A percentile compares a stretch with the other conserved stretches of the same genome.
phyloP scores from a whole-genome alignment of 306 rosid genomes.

The Quillaja saponaria region DNA sequence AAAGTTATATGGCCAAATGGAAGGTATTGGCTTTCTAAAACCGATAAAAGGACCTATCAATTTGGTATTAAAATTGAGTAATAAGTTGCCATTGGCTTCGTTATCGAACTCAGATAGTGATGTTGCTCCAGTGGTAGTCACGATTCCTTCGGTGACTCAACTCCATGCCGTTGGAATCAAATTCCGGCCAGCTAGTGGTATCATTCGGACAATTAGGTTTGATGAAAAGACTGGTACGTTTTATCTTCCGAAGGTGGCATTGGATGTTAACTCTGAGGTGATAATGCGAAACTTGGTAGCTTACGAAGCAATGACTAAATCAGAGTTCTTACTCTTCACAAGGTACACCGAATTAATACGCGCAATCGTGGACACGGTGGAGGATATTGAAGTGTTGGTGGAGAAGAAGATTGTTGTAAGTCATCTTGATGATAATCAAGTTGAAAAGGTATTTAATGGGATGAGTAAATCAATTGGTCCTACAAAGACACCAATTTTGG shows the following conservation, averaged over 20 bases:
- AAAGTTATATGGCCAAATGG: not conserved
- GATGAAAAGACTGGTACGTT: not conserved
- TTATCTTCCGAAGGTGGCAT: conserved; percentile 20
- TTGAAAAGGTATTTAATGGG: conserved; percentile 21
- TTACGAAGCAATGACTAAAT: conserved; percentile 29
- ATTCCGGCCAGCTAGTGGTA: not conserved
- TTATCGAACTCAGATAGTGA: not conserved
- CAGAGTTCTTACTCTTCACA: conserved; percentile 18
- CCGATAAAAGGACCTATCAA: conserved; percentile 1
- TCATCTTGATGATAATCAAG: not conserved
- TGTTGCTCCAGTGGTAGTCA: not conserved
- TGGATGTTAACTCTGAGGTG: conserved; percentile 21
- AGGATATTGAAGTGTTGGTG: conserved; percentile 30
- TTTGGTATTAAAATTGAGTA: not conserved
- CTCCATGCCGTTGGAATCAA: not conserved
- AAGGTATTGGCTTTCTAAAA: not conserved
- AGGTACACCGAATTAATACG: conserved; percentile 30
- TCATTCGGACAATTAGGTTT: conserved; percentile 4
- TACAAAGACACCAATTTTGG: not conserved
- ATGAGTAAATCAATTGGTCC: conserved; percentile 16
- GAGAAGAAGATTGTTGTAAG: not conserved
- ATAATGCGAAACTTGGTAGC: conserved; percentile 39
- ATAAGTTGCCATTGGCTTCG: no score
- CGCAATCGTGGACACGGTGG: conserved; percentile 19
- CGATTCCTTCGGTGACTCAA: conserved; percentile 16